Conservation (phyloP, 768 basidiomycete genomes). For the Tricholoma saponaceum region DNA sequence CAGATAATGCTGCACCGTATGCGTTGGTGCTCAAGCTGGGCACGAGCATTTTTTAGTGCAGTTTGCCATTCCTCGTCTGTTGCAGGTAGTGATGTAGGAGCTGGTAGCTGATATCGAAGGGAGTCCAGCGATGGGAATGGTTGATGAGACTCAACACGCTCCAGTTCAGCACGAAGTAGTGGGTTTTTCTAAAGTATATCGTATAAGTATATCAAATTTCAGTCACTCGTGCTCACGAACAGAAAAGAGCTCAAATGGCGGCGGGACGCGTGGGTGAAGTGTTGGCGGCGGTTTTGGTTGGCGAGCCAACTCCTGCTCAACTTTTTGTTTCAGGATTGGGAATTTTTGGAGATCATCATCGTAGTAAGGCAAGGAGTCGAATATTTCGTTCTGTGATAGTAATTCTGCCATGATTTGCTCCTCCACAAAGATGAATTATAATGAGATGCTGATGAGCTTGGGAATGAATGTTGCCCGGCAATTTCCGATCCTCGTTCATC, state of each 20-base stretch:
- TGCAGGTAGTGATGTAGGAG: conserved; percentile 54
- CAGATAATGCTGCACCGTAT: conserved; percentile 46
- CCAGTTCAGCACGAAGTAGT: conserved; percentile 66
- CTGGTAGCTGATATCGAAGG: conserved; percentile 70
- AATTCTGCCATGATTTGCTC: conserved; percentile 21
- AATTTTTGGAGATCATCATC: conserved; percentile 86
- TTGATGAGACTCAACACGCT: conserved; percentile 66
- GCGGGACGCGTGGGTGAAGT: conserved; percentile 74
- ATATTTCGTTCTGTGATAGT: conserved; percentile 33
- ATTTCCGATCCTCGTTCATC: conserved; percentile 12
- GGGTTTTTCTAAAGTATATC: conserved; percentile 51
- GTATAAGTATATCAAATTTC: conserved; percentile 5
- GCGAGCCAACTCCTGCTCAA: conserved; percentile 72
- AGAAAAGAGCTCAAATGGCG: conserved; percentile 59
- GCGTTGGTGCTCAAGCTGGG: conserved; percentile 83
- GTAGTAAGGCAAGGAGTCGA: conserved; percentile 92
- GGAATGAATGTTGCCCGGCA: conserved; percentile 10
- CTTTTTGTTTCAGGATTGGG: conserved; percentile 68
- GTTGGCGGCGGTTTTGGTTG: conserved; percentile 56
- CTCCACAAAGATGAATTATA: not conserved
- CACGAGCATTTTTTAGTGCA: conserved; percentile 71
- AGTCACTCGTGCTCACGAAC: conserved; percentile 45
- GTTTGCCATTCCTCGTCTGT: conserved; percentile 75
- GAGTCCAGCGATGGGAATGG: conserved; percentile 67
- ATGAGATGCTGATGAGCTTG: not conserved